Percentiles rank a stretch among this genome's conserved stretches.
phyloP scores from a whole-genome alignment of 495 filamentous ascomycete species.

The Aspergillus carlsbadensis region DNA sequence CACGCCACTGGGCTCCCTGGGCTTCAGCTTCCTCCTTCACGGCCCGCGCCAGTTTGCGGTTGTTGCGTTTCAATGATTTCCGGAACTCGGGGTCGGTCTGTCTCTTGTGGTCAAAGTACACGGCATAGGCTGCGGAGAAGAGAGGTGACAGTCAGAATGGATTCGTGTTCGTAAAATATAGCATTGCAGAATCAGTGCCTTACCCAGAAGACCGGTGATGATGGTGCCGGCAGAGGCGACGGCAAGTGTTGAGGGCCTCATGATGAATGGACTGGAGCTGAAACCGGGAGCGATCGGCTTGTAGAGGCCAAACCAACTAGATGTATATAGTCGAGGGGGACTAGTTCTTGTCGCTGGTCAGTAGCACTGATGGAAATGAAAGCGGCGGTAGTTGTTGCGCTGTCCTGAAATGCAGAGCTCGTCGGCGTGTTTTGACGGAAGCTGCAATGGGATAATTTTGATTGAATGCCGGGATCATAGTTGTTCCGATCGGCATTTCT shows the following conservation, averaged over 20 bases:
- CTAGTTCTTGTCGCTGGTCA: neutral
- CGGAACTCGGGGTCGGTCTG: slow-evolving; percentile 85
- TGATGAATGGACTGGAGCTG: slow-evolving; percentile 31
- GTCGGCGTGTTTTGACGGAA: slow-evolving; percentile 17
- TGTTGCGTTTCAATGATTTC: slow-evolving; percentile 77
- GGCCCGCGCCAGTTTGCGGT: slow-evolving; percentile 68
- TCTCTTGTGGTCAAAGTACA: slow-evolving; percentile 94
- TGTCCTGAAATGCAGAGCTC: slow-evolving; percentile 7
- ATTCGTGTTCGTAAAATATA: neutral
- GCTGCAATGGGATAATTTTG: slow-evolving; percentile 40
- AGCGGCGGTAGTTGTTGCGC: neutral
- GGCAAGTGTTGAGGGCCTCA: slow-evolving; percentile 69
- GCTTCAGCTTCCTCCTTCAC: slow-evolving; percentile 77
- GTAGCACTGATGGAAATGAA: slow-evolving; percentile 5
- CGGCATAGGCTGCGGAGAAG: slow-evolving; percentile 60
- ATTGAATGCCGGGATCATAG: slow-evolving; percentile 33
- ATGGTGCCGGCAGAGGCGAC: slow-evolving; percentile 71
- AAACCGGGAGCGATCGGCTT: slow-evolving; percentile 6
- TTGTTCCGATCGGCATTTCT: slow-evolving; percentile 44
- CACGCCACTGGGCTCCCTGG: slow-evolving; percentile 64
- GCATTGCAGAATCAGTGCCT: slow-evolving; percentile 20
- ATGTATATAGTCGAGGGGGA: neutral
- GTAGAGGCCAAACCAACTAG: neutral
- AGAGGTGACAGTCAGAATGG: slow-evolving; percentile 14
- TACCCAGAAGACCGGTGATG: slow-evolving; percentile 75